These are phyloP conservation scores for Botrytis sinoallii DNA, from an alignment of 2,329 filamentous ascomycete genomes.

Conservation along the genomic window DNA sequence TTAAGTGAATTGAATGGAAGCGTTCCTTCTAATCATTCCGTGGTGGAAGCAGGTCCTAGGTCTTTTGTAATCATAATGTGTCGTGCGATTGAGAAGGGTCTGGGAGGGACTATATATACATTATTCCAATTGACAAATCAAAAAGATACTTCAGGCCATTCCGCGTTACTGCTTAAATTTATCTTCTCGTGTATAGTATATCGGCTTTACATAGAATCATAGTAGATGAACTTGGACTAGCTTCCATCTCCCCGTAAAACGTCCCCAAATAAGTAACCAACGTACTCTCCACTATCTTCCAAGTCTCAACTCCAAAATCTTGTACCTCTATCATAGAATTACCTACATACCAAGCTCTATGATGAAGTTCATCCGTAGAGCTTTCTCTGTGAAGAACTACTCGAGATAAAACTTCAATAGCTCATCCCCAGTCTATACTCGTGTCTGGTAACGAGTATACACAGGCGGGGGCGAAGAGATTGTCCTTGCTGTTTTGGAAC, in stretches of 20 bases:
- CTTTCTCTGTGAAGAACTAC: constrained; percentile 1
- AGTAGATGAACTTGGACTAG: too few species aligned
- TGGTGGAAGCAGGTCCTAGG: not conserved
- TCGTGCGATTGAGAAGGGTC: not conserved
- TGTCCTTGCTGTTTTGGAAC: not conserved
- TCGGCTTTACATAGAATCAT: not conserved
- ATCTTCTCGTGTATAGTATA: not conserved
- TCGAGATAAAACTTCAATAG: constrained; percentile 6
- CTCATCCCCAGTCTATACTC: not conserved
- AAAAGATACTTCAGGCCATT: not conserved
- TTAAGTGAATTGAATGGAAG: not conserved
- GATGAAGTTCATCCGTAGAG: not conserved
- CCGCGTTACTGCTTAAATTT: not conserved
- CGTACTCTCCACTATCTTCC: not conserved
- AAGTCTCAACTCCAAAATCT: not conserved
- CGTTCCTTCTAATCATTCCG: not conserved
- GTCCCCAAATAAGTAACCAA: not conserved
- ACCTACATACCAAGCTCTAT: constrained; percentile 1
- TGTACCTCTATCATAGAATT: not conserved
- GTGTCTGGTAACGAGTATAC: not conserved
- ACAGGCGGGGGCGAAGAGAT: not conserved
- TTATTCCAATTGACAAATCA: not conserved
- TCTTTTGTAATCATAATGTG: not conserved
- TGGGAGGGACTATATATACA: not conserved
- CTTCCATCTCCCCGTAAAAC: not conserved